These are phyloP conservation scores for Skeletonema tropicum DNA, from an alignment of 108 stramenopile genomes.

Conservation along the genomic window DNA sequence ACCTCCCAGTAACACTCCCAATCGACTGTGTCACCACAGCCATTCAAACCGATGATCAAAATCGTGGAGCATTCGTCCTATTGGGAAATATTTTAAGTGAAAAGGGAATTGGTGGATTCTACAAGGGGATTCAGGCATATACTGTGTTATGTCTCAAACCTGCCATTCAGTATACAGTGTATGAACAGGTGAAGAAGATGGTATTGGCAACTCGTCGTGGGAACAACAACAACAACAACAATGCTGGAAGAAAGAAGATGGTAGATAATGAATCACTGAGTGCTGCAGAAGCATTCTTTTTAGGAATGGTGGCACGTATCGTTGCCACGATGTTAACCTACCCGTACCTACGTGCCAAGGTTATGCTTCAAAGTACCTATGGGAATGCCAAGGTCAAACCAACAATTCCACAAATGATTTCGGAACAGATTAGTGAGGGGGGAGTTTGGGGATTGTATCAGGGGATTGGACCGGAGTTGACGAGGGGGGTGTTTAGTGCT, in stretches of 20 bases:
- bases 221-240: no score
- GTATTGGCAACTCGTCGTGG: slow-evolving; percentile 44
- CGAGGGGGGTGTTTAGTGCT: slow-evolving; percentile 86
- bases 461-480: slow-evolving; percentile 90
- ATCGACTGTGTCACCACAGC: slow-evolving; percentile 83
- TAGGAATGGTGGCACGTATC: slow-evolving; percentile 89
- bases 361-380: slow-evolving; percentile 74
- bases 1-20: slow-evolving; percentile 90
- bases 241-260: neutral
- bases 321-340: slow-evolving; percentile 86
- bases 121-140: slow-evolving; percentile 91
- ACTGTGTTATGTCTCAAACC: slow-evolving; percentile 91
- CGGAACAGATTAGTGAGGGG: slow-evolving; percentile 48
- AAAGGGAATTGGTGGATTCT: slow-evolving; percentile 73
- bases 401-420: slow-evolving; percentile 66
- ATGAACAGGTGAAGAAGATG: slow-evolving; percentile 80
- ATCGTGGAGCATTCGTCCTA: slow-evolving; percentile 56
- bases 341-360: slow-evolving; percentile 90
- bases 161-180: slow-evolving; percentile 92
- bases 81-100: slow-evolving; percentile 62
- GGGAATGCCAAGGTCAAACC: slow-evolving; percentile 43
- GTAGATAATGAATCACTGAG: slow-evolving; percentile 45
- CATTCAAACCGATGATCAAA: slow-evolving; percentile 68
- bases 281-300: slow-evolving; percentile 83
- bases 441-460: slow-evolving; percentile 65